Base-by-base conservation (phyloP, 1,139 yeast genomes). In the Arxiozyma heterogenica region DNA sequence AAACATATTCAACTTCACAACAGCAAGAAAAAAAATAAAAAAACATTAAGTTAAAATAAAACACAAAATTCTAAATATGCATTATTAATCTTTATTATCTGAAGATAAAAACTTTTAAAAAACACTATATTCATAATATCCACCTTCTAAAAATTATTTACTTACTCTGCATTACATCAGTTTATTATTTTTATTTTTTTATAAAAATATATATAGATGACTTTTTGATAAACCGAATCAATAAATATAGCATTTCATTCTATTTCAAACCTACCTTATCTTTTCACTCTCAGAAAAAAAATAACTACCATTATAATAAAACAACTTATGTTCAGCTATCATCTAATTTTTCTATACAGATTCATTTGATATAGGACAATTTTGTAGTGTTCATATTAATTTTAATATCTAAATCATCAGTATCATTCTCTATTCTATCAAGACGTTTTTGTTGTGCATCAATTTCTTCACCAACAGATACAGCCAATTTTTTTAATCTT, bases 381-480 rank as follows among this genome's bases (percentile, higher is more conserved):
- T 69, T 69, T 18, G 68, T 67, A 15, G 75, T 72, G 55, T 73
- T 81, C 60, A 78, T 68, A 60, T 80, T 82, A 27, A 81, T 76
- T 55, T 74, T 76, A 50, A 78, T 74, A 60, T 81, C 83, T 60
- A 81, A 66, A 49, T 72, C 73, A 59, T 79, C 84, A 4, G 83
- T 74, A 58, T 75, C 73, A 54, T 77, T 77, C 52, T 80, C 82
- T 58, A 81, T 75, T 46, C 75, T 71, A 52, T 73, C 79, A 44
- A 83, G 71, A 58, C 85, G 78, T 51, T 68, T 66, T 58, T 80
- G 82, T 66, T 83, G 77, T 51, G 71, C 67, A 51, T 72, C 78
- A 54, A 84, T 76, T 63, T 81, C 86, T 44, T 76, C 77, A 55
- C 79, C 75, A 50, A 81, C 75, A 12, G 81, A 71, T 56, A 74